Evolutionary conservation across 192 early-diverging fungal genomes (phyloP).

Genomic region (Neocallimastix lanati): DNA sequence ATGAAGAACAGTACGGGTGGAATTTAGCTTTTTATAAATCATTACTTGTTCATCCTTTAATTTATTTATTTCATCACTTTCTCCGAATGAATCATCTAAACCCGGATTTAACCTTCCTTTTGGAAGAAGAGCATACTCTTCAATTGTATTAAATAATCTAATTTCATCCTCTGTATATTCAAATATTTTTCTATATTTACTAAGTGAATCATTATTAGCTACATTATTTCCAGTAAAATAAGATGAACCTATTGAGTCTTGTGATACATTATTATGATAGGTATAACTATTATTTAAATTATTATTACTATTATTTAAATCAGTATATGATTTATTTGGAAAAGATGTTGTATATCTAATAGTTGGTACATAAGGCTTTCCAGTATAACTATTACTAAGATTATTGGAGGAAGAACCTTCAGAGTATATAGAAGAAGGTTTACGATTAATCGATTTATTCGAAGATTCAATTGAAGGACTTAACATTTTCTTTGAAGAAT

Average conservation of each 20-base stretch:
- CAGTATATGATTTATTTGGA: not conserved
- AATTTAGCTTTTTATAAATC: not conserved
- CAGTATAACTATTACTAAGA: not conserved
- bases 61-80: not conserved
- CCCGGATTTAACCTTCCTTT: not conserved
- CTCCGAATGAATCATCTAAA: not conserved
- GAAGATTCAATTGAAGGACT: not conserved
- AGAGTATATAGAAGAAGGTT: not conserved
- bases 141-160: not conserved
- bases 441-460: not conserved
- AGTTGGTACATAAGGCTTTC: not conserved
- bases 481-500: not conserved
- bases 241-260: not conserved
- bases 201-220: not conserved
- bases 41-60: not conserved
- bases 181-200: not conserved
- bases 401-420: not conserved
- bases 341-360: not conserved
- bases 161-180: not conserved
- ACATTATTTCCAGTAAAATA: not conserved
- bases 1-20: not conserved
- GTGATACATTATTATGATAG: not conserved
- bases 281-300: not conserved
- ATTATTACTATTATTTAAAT: not conserved
- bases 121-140: not conserved